Evolutionary conservation across 169 alveolate genomes (phyloP).

Genomic region (Plasmodium cynomolgi): DNA sequence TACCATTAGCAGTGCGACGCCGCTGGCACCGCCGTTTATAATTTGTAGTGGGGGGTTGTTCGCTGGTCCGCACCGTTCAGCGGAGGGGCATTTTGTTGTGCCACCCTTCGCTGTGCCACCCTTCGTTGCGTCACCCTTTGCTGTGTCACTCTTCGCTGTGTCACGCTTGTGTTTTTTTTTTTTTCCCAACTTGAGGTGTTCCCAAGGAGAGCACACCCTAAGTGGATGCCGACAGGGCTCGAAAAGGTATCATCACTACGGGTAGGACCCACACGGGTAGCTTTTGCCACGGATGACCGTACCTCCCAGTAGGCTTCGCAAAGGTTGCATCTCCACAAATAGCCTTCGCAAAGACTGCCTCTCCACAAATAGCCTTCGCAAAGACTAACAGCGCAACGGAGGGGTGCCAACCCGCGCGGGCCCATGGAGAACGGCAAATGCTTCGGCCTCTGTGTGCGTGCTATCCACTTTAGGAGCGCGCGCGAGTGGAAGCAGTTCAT

Average conservation of each 20-base stretch:
- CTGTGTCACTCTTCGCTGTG: not conserved
- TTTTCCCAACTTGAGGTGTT: not conserved
- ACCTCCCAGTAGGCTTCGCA: not conserved
- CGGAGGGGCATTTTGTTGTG: not conserved
- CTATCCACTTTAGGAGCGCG: constrained; percentile 62
- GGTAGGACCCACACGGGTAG: not conserved
- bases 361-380: not conserved
- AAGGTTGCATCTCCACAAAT: too few relatives aligned
- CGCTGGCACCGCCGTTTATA: not conserved
- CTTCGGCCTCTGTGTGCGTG: constrained; percentile 13
- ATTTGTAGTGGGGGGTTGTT: not conserved
- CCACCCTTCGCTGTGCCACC: not conserved
- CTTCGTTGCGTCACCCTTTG: not conserved
- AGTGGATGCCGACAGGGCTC: not conserved
- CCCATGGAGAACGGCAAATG: not conserved
- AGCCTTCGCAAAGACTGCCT: not conserved
- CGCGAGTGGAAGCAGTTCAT: constrained; percentile 72
- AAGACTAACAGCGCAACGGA: not conserved
- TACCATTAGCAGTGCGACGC: too few relatives aligned
- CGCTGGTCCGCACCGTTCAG: not conserved
- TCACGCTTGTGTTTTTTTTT: not conserved
- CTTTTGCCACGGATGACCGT: not conserved
- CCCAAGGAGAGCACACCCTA: not conserved
- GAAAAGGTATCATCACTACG: not conserved
- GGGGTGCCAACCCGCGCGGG: not conserved